A percentile compares a stretch with the other conserved stretches of the same genome.
Conservation (phyloP, 1,284 basidiomycete species). For the Microstroma glucosiphilum region DNA sequence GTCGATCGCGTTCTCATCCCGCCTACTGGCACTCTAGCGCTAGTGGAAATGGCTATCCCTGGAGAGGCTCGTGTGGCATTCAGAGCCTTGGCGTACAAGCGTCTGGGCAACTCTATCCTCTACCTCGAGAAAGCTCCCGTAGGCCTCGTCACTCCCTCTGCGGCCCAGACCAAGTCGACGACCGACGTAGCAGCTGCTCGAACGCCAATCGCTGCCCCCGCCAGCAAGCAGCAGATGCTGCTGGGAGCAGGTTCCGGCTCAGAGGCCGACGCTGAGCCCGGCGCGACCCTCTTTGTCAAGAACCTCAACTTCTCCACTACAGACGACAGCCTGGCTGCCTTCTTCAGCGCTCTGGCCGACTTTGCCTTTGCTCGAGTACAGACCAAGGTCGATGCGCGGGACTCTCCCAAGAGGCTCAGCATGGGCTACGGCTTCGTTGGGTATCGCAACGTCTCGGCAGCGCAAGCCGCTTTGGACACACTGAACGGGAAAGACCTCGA, state of each 20-base stretch:
- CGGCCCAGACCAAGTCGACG: background rate
- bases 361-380: slow-evolving; percentile 86
- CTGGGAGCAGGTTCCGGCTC: slow-evolving; percentile 10
- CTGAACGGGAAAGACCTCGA: slow-evolving; percentile 79
- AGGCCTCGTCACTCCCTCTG: slow-evolving; percentile 55
- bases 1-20: slow-evolving; percentile 76
- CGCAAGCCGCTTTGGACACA: slow-evolving; percentile 68
- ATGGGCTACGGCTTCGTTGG: slow-evolving; percentile 98
- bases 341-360: slow-evolving; percentile 71
- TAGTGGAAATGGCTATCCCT: slow-evolving; percentile 74
- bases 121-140: slow-evolving; percentile 86
- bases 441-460: slow-evolving; percentile 70
- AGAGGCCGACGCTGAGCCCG: slow-evolving; percentile 57
- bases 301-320: slow-evolving; percentile 89
- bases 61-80: slow-evolving; percentile 56
- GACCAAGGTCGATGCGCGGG: slow-evolving; percentile 71
- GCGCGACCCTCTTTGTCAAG: slow-evolving; percentile 87
- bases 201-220: background rate
- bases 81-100: slow-evolving; percentile 74
- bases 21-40: slow-evolving; percentile 86
- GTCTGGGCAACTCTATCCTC: slow-evolving; percentile 78
- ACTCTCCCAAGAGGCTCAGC: slow-evolving; percentile 56
- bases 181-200: background rate
- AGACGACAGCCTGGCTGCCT: slow-evolving; percentile 62
- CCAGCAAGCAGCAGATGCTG: slow-evolving; percentile 5